Evolutionary conservation across 352 stramenopile species (phyloP), one percentile per base, ranked within the genome.

Genomic region (Pythium plurisporium): DNA sequence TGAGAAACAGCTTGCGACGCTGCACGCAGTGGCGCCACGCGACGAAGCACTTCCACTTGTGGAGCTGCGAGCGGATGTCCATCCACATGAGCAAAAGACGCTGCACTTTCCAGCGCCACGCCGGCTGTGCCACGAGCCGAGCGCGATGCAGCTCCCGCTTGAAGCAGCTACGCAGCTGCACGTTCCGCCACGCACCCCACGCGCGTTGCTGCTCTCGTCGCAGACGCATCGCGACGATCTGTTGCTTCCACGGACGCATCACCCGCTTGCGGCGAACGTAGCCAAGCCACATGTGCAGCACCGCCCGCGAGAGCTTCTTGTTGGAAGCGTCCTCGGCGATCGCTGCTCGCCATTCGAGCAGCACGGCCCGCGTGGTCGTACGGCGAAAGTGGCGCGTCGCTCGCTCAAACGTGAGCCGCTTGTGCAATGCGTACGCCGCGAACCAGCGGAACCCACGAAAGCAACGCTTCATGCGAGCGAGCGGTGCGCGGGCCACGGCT

Each of bases 81-180:
- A 84, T 72, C 79, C 79, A 90, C 25, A 82, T 42, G 54, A 75
- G 59, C 5, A 90, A 43, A 15, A 79, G 69, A 2, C 75, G 79
- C 33, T 75, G 72, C 10, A 86, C 64, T 42, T 72, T 67, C 19
- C 50, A 73, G 1, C 74, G 67, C 75, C 80, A 88, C 19, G 53
- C 59, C 19, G 69, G 64, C 45, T 79, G 76, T n/a, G 37, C 41
- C 40, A 69, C 53, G 22, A 89, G 65, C n/a, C 66, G 57, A 14
- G 73, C 65, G 30, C 78, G 55, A 23, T 79, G 78, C 9, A 84
- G 51, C 36, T 86, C 79, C 2, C 75, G 75, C 58, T 79, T 82
- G 40, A 86, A 87, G 29, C 62, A 73, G 20, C 73, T 76, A 14
- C 77, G 69, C 11, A 87, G 54, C 20, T 87, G 73, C 9, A 88